These are phyloP conservation scores for Chlorella sp. DNA, from an alignment of 139 green algal species.

Conservation along the genomic window DNA sequence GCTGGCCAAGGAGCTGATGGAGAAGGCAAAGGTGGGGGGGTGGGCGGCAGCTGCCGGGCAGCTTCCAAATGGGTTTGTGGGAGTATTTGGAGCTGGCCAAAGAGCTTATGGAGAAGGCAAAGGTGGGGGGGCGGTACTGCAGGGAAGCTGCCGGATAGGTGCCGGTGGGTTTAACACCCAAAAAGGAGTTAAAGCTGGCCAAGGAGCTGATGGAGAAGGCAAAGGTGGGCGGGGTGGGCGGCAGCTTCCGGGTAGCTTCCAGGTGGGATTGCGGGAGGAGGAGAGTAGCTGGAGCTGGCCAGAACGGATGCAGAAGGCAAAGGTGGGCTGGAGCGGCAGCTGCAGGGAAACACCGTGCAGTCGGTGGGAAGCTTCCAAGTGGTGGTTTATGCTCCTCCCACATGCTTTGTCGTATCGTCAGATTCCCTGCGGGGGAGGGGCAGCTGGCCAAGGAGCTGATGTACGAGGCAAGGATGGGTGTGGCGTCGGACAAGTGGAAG, in stretches of 20 bases:
- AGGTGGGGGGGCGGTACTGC: no score
- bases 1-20: constrained; percentile 92
- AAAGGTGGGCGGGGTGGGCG: constrained; percentile 50
- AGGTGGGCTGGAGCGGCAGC: no score
- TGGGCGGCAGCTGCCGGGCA: background rate
- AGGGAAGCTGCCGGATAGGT: no score
- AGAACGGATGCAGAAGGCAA: background rate
- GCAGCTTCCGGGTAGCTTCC: background rate
- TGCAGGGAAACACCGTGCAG: no score
- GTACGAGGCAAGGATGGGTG: constrained; percentile 74
- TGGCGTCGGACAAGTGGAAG: no score
- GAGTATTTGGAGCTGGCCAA: no score
- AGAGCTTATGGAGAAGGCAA: background rate
- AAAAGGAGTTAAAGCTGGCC: constrained; percentile 97
- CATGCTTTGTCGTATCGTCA: no score
- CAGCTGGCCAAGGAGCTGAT: constrained; percentile 95
- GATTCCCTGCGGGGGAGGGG: no score
- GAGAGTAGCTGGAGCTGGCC: no score
- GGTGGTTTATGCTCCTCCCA: no score
- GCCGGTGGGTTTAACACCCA: no score
- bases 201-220: constrained; percentile 87
- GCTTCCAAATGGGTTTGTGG: background rate
- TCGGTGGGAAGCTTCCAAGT: no score
- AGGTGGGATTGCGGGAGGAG: background rate
- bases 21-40: constrained; percentile 67